Base-by-base conservation (phyloP, 2,329 filamentous ascomycete species). In the Geoglossum cookeanum region DNA sequence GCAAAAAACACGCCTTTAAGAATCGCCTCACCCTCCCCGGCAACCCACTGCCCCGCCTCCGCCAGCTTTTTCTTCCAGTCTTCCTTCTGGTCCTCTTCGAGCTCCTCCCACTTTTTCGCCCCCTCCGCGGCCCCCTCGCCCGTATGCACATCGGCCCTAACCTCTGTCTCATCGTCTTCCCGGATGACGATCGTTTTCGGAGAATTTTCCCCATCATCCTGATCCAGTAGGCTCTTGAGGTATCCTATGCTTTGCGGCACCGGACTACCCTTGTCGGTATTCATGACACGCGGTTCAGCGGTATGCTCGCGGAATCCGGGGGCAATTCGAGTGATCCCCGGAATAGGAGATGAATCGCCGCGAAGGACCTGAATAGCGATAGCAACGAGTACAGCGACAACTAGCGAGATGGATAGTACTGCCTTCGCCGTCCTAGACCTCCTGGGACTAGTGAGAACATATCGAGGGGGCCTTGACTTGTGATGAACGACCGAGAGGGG, bases 1-100 rank as follows among this genome's bases (percentile, higher is more conserved):
- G 81, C 79, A 69, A 94, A 94, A 60, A 94, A 71, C 35, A 94
- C 78, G 2, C 86, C 85, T 69, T 83, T 81, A 62, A 94, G 77
- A 33, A 92, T 78, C 8, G 74, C 76, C 72, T 91, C 87, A 2
- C 86, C 85, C 74, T 91, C 85, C 42, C 79, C 75, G 65, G 83
- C 81, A n/a, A 79, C 78, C 87, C 87, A 94, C 61, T 88, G 79
- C 0, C 87, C 87, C 0, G 85, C 82, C 57, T 82, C 75, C 57
- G 74, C 73, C 39, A 94, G 74, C 65, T 76, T 78, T 62, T 77
- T 69, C 70, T 81, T 87, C 88, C 88, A 94, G 17, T 73, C 71
- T 55, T 74, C 70, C 66, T 79, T 78, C 68, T 90, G 79, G 57
- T 78, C 70, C 11, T 76, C 72, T 4, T 74, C 73, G 49, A 94